Evolutionary conservation across 2,329 filamentous ascomycete genomes (phyloP).

Genomic region (Tolypocladium inflatum): DNA sequence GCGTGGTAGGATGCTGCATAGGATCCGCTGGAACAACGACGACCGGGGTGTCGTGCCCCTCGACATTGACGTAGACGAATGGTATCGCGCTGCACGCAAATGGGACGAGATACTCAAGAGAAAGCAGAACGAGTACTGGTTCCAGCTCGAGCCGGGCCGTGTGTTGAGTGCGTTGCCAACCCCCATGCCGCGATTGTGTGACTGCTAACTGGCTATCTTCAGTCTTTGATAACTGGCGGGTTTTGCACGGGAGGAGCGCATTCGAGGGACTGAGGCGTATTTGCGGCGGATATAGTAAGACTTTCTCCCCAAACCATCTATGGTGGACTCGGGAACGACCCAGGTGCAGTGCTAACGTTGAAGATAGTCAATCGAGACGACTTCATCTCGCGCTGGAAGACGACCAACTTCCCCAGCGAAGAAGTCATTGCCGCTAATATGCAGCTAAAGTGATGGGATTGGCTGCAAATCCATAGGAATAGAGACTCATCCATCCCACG

Average conservation of each 20-base stretch:
- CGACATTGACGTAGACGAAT: conserved; percentile 39
- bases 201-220: conserved; percentile 1
- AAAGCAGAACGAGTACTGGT: conserved; percentile 62
- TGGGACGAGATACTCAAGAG: conserved; percentile 63
- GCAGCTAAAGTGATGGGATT: conserved; percentile 12
- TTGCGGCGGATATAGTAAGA: conserved; percentile 83
- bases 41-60: conserved; percentile 67
- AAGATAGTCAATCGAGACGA: conserved; percentile 66
- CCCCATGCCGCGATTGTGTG: neutral
- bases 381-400: conserved; percentile 66
- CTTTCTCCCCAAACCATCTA: neutral
- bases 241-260: conserved; percentile 74
- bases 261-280: conserved; percentile 82
- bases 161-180: conserved; percentile 56
- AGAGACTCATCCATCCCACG: neutral
- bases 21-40: conserved; percentile 88
- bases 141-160: conserved; percentile 69
- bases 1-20: conserved; percentile 32
- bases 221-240: conserved; percentile 96
- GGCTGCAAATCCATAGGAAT: neutral
- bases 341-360: neutral
- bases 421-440: conserved; percentile 30
- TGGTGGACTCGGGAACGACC: neutral
- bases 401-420: conserved; percentile 52
- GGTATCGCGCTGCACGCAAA: conserved; percentile 73